A percentile compares a stretch with the other conserved stretches of the same genome.
Evolutionary conservation across 2,329 filamentous ascomycete genomes (phyloP).

Genomic region (Helotiales sp.): DNA sequence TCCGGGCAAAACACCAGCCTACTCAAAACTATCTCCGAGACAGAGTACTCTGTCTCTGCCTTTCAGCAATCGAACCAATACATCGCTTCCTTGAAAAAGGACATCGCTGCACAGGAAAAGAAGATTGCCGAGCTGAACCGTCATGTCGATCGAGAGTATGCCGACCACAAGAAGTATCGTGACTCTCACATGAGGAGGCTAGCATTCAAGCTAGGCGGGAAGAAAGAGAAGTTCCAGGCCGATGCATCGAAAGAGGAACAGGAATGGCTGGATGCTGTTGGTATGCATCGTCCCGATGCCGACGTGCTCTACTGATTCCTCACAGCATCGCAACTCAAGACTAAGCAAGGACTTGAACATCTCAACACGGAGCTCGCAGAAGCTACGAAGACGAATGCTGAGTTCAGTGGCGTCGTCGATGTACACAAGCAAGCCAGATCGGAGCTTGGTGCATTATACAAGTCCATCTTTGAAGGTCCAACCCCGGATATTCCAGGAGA

Average conservation of each 20-base stretch:
- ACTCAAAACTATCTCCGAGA: constrained; percentile 52
- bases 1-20: constrained; percentile 50
- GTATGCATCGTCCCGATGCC: background rate
- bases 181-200: constrained; percentile 58
- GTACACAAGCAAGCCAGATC: constrained; percentile 49
- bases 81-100: constrained; percentile 51
- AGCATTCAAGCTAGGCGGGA: constrained; percentile 55
- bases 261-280: constrained; percentile 59
- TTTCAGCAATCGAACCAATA: constrained; percentile 53
- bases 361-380: constrained; percentile 48
- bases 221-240: constrained; percentile 54
- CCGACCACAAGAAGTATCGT: constrained; percentile 58
- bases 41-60: constrained; percentile 53
- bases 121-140: constrained; percentile 48
- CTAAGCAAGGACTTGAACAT: constrained; percentile 49
- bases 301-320: background rate
- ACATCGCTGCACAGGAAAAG: constrained; percentile 46
- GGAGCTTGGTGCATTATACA: constrained; percentile 57
- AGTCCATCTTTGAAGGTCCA: constrained; percentile 58
- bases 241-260: constrained; percentile 58
- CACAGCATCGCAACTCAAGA: constrained; percentile 50
- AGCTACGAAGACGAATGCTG: constrained; percentile 45
- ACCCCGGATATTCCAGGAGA: constrained; percentile 60
- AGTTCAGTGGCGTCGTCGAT: constrained; percentile 46
- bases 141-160: constrained; percentile 53